These are phyloP conservation scores for Penicillium nordicum DNA, from an alignment of 2,329 filamentous ascomycete species.

Conservation along the genomic window DNA sequence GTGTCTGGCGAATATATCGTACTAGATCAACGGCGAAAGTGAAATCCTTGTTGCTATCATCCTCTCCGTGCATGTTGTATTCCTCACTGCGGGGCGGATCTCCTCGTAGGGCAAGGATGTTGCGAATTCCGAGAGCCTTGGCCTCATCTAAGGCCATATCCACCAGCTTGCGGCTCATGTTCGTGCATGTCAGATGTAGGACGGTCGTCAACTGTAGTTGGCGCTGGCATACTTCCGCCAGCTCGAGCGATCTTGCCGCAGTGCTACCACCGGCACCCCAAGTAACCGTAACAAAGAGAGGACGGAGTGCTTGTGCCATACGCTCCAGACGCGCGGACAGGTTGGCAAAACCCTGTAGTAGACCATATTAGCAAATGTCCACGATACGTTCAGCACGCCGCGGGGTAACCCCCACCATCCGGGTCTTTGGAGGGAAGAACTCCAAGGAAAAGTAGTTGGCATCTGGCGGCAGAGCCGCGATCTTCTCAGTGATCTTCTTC, in stretches of 20 bases:
- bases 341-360: conserved; percentile 73
- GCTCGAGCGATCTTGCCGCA: conserved; percentile 81
- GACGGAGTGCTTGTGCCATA: conserved; percentile 87
- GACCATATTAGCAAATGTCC: conserved; percentile 23
- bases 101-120: conserved; percentile 86
- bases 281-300: conserved; percentile 93
- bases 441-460: conserved; percentile 91
- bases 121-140: conserved; percentile 84
- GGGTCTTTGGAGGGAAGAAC: conserved; percentile 98
- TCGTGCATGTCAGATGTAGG: conserved; percentile 93
- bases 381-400: conserved; percentile 22
- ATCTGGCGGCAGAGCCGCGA: conserved; percentile 79
- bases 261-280: conserved; percentile 97
- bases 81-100: conserved; percentile 88
- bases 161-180: conserved; percentile 84
- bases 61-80: conserved; percentile 65
- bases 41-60: conserved; percentile 71
- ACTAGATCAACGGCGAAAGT: conserved; percentile 87
- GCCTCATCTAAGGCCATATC: conserved; percentile 89
- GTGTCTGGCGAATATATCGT: conserved; percentile 75
- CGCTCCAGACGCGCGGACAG: conserved; percentile 88
- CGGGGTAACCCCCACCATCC: conserved; percentile 59
- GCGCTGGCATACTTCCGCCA: conserved; percentile 91
- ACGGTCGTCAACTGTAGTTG: conserved; percentile 91
- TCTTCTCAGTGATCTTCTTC: conserved; percentile 94